These are phyloP conservation scores for Pleoardoris graminearum DNA, from an alignment of 2,329 filamentous ascomycete species.

Conservation along the genomic window DNA sequence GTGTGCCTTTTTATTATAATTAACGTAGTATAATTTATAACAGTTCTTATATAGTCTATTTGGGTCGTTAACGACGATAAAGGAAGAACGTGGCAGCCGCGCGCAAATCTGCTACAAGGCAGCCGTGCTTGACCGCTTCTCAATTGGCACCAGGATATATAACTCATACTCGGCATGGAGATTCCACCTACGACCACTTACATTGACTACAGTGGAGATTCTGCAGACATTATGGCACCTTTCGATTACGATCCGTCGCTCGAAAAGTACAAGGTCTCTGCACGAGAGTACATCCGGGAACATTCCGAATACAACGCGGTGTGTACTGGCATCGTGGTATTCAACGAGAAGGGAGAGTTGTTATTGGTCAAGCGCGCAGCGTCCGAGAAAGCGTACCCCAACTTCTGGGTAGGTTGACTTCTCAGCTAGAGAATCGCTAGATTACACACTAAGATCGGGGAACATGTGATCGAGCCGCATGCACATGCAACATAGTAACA, in stretches of 20 bases:
- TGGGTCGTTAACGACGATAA: too few species aligned
- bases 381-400: constrained; percentile 40
- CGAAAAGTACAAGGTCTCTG: constrained; percentile 35
- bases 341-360: constrained; percentile 36
- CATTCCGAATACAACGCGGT: constrained; percentile 34
- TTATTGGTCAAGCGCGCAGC: constrained; percentile 43
- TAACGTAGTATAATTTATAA: too few species aligned
- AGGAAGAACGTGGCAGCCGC: constrained; percentile 1
- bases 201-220: background rate
- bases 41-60: too few species aligned
- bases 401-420: constrained; percentile 38
- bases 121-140: background rate
- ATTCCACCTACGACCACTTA: background rate
- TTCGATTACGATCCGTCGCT: constrained; percentile 30
- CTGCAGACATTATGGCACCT: background rate
- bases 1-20: too few species aligned
- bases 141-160: background rate
- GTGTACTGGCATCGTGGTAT: constrained; percentile 37
- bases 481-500: too few species aligned
- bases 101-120: constrained; percentile 3
- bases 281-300: constrained; percentile 29
- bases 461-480: too few species aligned
- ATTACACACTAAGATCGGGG: too few species aligned
- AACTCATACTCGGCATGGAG: background rate
- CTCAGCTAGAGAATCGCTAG: too few species aligned